A percentile compares a stretch with the other conserved stretches of the same genome.
Evolutionary conservation across 768 basidiomycete genomes (phyloP).

Genomic region (Agaricus sinodeliciosus): DNA sequence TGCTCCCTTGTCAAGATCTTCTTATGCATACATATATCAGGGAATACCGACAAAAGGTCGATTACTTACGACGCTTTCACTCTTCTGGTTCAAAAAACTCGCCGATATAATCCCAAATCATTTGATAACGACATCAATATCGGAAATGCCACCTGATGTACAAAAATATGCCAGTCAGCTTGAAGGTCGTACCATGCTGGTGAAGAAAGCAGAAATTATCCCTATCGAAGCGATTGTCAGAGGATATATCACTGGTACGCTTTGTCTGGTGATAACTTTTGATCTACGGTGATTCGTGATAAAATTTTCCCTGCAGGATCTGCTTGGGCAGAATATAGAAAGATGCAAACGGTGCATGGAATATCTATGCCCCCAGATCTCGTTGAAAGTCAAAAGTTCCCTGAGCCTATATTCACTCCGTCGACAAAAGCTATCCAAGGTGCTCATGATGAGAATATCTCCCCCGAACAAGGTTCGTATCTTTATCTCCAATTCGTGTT

Average conservation of each 20-base stretch:
- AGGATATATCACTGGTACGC: conserved; percentile 88
- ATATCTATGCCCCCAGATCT: conserved; percentile 70
- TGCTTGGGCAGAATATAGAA: conserved; percentile 92
- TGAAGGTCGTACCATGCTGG: conserved; percentile 85
- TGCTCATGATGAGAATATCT: conserved; percentile 93
- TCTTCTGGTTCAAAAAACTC: conserved; percentile 93
- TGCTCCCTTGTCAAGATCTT: not conserved
- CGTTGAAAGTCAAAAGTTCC: conserved; percentile 79
- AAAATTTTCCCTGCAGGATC: conserved; percentile 57
- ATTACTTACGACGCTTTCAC: conserved; percentile 81
- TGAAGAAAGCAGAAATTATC: conserved; percentile 80
- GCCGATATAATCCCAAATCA: conserved; percentile 81
- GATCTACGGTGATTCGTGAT: conserved; percentile 1
- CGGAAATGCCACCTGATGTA: conserved; percentile 79
- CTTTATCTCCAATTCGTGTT: not conserved
- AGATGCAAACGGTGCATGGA: conserved; percentile 81
- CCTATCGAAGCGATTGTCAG: conserved; percentile 94
- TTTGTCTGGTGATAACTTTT: not conserved
- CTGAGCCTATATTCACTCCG: conserved; percentile 86
- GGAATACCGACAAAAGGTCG: conserved; percentile 93
- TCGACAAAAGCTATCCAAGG: conserved; percentile 96
- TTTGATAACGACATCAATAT: conserved; percentile 69
- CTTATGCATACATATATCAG: conserved; percentile 34
- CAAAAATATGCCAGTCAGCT: conserved; percentile 70
- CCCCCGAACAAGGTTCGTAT: conserved; percentile 63